Percentiles rank a stretch among this genome's conserved stretches.
Evolutionary conservation across 2,329 filamentous ascomycete species (phyloP).

Genomic region (Colletotrichum orbiculare): DNA sequence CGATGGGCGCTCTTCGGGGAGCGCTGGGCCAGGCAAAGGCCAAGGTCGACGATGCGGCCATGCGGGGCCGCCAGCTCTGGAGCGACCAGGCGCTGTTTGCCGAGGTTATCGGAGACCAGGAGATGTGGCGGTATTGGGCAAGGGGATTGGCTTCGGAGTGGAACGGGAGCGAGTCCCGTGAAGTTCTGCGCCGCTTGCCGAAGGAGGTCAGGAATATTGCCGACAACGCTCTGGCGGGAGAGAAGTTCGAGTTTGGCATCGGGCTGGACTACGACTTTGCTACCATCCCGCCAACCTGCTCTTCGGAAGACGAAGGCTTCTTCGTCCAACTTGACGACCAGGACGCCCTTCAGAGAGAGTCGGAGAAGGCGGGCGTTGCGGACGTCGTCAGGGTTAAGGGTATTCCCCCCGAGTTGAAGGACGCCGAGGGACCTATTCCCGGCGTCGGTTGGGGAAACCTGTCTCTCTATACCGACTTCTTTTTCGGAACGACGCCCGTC

Average conservation of each 20-base stretch:
- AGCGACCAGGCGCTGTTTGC: conserved; percentile 52
- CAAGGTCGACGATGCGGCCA: conserved; percentile 43
- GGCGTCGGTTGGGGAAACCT: conserved; percentile 43
- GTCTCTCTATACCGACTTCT: conserved; percentile 51
- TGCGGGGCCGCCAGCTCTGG: conserved; percentile 49
- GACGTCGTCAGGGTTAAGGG: conserved; percentile 43
- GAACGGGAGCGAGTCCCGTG: conserved; percentile 43
- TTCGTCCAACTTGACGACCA: conserved; percentile 46
- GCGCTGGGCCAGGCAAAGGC: conserved; percentile 42
- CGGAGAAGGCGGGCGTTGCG: conserved; percentile 45
- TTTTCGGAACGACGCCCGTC: conserved; percentile 48
- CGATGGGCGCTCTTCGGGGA: conserved; percentile 43
- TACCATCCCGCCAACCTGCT: conserved; percentile 50
- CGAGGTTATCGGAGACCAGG: conserved; percentile 53
- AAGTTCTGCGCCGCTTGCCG: conserved; percentile 29
- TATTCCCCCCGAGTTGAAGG: conserved; percentile 43
- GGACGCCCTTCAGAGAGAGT: conserved; percentile 39
- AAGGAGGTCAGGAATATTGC: conserved; percentile 42
- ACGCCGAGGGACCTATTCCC: conserved; percentile 34
- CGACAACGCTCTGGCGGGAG: conserved; percentile 42
- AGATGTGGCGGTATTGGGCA: conserved; percentile 50
- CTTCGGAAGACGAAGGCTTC: conserved; percentile 49
- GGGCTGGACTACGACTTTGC: conserved; percentile 52
- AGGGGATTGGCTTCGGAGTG: conserved; percentile 44
- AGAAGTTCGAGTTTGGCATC: conserved; percentile 51